Evolutionary conservation across 768 basidiomycete genomes (phyloP).

Genomic region (Tubosaeta sp.): DNA sequence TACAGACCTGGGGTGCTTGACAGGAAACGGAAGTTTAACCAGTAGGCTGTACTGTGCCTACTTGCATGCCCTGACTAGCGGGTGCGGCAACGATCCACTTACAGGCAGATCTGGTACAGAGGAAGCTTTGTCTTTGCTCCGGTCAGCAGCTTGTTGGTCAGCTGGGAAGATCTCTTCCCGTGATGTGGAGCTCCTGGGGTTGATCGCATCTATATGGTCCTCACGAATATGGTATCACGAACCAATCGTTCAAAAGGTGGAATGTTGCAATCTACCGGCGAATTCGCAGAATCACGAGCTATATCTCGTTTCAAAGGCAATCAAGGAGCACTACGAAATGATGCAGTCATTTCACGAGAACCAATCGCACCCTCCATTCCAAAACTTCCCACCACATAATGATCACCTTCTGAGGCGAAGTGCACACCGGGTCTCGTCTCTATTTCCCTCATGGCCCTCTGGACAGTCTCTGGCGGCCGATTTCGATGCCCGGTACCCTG

Average conservation of each 20-base stretch:
- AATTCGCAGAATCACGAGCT: slow-evolving; percentile 30
- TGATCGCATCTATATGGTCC: no score
- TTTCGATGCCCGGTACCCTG: slow-evolving; percentile 4
- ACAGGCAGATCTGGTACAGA: slow-evolving; percentile 18
- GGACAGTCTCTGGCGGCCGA: neutral
- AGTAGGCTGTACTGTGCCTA: slow-evolving; percentile 36
- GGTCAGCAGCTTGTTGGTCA: slow-evolving; percentile 34
- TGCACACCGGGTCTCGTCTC: neutral
- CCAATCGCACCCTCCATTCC: neutral
- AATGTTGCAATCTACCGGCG: slow-evolving; percentile 20
- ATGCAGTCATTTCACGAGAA: slow-evolving; percentile 8
- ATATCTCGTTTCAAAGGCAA: slow-evolving; percentile 18
- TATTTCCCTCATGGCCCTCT: neutral
- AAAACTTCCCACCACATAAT: slow-evolving; percentile 1
- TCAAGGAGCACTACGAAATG: slow-evolving; percentile 22
- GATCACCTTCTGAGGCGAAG: slow-evolving; percentile 11
- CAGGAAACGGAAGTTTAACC: slow-evolving; percentile 4
- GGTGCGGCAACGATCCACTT: slow-evolving; percentile 40
- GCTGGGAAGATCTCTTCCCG: slow-evolving; percentile 30
- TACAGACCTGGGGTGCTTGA: slow-evolving; percentile 26
- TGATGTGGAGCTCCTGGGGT: slow-evolving; percentile 30
- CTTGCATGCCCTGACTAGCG: slow-evolving; percentile 41
- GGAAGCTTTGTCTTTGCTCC: no score
- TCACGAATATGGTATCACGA: slow-evolving; percentile 33
- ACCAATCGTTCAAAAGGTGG: slow-evolving; percentile 36